phyloP scores from a whole-genome alignment of 1,284 basidiomycete genomes.

The Cutaneotrichosporon spelunceum region DNA sequence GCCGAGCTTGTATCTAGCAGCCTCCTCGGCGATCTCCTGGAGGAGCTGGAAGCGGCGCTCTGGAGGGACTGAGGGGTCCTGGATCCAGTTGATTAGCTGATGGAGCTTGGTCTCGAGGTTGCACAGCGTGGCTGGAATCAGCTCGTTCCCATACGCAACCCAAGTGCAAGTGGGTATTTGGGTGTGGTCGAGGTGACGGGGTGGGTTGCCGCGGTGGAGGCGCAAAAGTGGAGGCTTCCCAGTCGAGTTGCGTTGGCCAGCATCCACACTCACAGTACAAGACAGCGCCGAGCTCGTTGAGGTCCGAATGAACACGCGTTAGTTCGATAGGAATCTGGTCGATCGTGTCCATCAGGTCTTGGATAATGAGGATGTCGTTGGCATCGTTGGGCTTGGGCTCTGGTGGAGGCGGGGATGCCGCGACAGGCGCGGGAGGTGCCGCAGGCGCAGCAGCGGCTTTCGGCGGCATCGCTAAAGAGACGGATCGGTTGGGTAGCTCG shows the following conservation, averaged over 20 bases:
- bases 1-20: constrained; percentile 83
- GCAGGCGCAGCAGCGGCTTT: constrained; percentile 28
- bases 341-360: constrained; percentile 85
- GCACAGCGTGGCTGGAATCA: constrained; percentile 62
- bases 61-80: constrained; percentile 64
- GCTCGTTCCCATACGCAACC: background rate
- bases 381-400: constrained; percentile 51
- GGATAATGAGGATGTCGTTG: constrained; percentile 55
- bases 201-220: background rate
- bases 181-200: background rate
- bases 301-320: constrained; percentile 88
- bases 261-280: constrained; percentile 60
- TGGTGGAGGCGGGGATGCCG: constrained; percentile 60
- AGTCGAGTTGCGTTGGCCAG: background rate
- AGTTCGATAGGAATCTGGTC: constrained; percentile 91
- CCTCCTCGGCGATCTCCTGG: constrained; percentile 90
- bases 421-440: constrained; percentile 22
- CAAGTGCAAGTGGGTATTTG: background rate
- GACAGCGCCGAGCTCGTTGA: constrained; percentile 96
- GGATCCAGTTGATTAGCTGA: constrained; percentile 67
- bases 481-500: background rate
- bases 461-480: constrained; percentile 32
- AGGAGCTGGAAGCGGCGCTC: constrained; percentile 81
- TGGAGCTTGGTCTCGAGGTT: constrained; percentile 74
- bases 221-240: background rate